phyloP scores from a whole-genome alignment of 2,329 filamentous ascomycete genomes.

The Clathrospora elynae region DNA sequence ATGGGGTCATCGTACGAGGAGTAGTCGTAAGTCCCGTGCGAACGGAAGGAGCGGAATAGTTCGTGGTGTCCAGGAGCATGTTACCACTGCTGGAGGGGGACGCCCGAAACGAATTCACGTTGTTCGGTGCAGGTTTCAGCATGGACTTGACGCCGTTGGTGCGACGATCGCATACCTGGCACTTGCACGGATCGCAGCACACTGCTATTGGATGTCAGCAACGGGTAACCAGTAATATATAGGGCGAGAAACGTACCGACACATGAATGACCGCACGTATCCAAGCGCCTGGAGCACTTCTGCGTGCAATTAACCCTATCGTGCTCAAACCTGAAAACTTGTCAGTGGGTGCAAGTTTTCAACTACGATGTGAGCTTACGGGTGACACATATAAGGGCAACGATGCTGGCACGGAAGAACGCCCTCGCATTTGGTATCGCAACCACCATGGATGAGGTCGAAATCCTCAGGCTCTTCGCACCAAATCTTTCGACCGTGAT shows the following conservation, averaged over 20 bases:
- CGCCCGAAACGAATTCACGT: neutral
- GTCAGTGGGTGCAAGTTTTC: conserved; percentile 5
- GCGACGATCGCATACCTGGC: conserved; percentile 33
- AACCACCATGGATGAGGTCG: conserved; percentile 39
- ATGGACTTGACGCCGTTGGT: conserved; percentile 31
- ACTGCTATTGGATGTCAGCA: conserved; percentile 13
- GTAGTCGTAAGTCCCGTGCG: neutral
- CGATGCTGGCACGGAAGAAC: conserved; percentile 41
- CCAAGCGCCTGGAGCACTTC: conserved; percentile 28
- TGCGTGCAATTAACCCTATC: conserved; percentile 42
- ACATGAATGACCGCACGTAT: conserved; percentile 40
- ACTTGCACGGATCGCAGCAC: conserved; percentile 41
- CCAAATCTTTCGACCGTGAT: conserved; percentile 59
- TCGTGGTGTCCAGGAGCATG: conserved; percentile 7
- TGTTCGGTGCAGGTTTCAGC: conserved; percentile 27
- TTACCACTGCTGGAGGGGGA: conserved; percentile 4
- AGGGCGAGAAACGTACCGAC: conserved; percentile 13
- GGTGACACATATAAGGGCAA: conserved; percentile 44
- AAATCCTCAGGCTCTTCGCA: conserved; percentile 51
- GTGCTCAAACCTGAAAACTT: conserved; percentile 29
- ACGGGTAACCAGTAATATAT: neutral
- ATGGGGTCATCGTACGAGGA: neutral
- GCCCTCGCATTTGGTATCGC: conserved; percentile 34
- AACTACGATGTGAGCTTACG: conserved; percentile 19
- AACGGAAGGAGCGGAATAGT: conserved; percentile 7